Evolutionary conservation across 805 yeast species (phyloP).

Genomic region (Wickerhamiella sorbophila): DNA sequence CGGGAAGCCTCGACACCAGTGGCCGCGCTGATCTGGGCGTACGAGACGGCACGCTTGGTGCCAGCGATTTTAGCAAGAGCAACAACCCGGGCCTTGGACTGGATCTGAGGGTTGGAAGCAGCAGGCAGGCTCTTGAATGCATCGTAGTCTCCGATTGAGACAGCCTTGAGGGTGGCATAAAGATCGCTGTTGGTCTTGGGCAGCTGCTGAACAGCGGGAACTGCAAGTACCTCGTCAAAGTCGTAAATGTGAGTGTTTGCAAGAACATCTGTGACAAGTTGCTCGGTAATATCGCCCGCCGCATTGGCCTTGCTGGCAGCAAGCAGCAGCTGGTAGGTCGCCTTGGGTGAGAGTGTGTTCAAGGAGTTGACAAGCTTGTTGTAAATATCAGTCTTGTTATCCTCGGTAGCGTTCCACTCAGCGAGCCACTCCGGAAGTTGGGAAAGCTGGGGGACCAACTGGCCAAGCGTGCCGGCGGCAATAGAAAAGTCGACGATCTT

Average conservation of each 20-base stretch:
- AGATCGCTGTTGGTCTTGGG: conserved; percentile 14
- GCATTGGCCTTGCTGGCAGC: conserved; percentile 14
- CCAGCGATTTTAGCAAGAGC: conserved; percentile 21
- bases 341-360: conserved; percentile 5
- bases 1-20: conserved; percentile 22
- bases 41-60: conserved; percentile 17
- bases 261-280: conserved; percentile 19
- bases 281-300: conserved; percentile 10
- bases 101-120: conserved; percentile 6
- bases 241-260: conserved; percentile 17
- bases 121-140: conserved; percentile 7
- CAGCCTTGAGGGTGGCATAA: conserved; percentile 18
- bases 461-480: conserved; percentile 21
- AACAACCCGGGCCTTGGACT: conserved; percentile 20
- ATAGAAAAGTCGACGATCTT: conserved; percentile 25
- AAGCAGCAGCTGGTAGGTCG: conserved; percentile 12
- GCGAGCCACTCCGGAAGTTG: conserved; percentile 27
- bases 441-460: conserved; percentile 27
- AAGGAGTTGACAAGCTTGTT: conserved; percentile 18
- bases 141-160: conserved; percentile 23
- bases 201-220: conserved; percentile 22
- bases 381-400: conserved; percentile 18
- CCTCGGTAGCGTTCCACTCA: conserved; percentile 24
- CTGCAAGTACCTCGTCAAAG: conserved; percentile 21
- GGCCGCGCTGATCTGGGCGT: conserved; percentile 23